A percentile compares a stretch with the other conserved stretches of the same genome.
These are phyloP conservation scores for Syzygium aromaticum DNA, from an alignment of 345 rosid species.

Conservation along the genomic window DNA sequence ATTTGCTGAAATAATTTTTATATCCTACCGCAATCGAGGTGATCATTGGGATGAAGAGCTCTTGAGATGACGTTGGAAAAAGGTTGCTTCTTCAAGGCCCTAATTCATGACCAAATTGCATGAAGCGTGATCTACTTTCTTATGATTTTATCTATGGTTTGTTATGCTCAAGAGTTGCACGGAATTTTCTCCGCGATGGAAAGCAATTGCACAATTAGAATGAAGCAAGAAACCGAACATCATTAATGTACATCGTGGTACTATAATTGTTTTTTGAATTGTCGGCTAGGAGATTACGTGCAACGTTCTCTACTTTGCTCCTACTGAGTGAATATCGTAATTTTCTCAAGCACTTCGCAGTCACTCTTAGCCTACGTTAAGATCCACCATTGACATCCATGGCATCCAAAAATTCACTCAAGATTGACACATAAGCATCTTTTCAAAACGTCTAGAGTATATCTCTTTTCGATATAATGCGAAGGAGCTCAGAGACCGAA, in stretches of 20 bases:
- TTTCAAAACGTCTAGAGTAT: neutral
- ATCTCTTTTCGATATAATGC: neutral
- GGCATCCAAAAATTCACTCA: neutral
- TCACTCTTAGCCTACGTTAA: neutral
- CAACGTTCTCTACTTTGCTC: neutral
- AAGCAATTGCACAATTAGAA: neutral
- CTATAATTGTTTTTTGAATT: neutral
- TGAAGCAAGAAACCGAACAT: neutral
- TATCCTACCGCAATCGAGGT: neutral
- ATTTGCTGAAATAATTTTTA: neutral
- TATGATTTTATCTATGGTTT: neutral
- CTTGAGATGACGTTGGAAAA: neutral
- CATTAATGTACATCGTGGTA: neutral
- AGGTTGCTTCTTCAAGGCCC: neutral
- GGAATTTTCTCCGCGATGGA: neutral
- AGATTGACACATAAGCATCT: neutral
- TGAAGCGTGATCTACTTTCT: neutral
- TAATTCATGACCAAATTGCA: neutral
- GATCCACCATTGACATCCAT: neutral
- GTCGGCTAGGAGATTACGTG: neutral
- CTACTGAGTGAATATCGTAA: neutral
- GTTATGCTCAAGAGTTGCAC: neutral
- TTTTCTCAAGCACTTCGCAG: neutral
- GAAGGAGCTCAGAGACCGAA: neutral
- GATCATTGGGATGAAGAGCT: neutral